Evolutionary conservation across 2,329 filamentous ascomycete genomes (phyloP).

Genomic region (Microsporum ferrugineum): DNA sequence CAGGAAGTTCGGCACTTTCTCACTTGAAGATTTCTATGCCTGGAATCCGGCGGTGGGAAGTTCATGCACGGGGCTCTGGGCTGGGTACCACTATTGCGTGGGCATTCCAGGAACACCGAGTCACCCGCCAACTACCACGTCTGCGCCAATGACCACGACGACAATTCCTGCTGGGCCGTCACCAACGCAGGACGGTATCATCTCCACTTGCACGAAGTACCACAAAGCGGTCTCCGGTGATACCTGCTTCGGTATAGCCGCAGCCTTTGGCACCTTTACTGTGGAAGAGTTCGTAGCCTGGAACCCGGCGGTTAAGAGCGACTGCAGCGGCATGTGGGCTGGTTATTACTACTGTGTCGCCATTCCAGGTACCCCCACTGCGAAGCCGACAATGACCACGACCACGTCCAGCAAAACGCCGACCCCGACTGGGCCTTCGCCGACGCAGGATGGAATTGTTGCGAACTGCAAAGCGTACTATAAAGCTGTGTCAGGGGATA

Average conservation of each 20-base stretch:
- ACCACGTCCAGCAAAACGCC: not conserved
- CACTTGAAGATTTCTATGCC: slow-evolving; percentile 4
- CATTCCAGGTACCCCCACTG: slow-evolving; percentile 1
- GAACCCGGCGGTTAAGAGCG: slow-evolving; percentile 17
- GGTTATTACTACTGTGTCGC: slow-evolving; percentile 19
- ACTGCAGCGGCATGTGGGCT: slow-evolving; percentile 15
- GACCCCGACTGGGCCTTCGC: not conserved
- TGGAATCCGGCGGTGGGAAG: not conserved
- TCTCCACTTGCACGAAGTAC: not conserved
- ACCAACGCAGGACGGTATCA: not conserved
- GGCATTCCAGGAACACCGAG: slow-evolving; percentile 7
- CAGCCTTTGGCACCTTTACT: not conserved
- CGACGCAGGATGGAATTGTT: slow-evolving; percentile 7
- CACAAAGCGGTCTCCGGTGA: not conserved
- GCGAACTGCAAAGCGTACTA: slow-evolving; percentile 4
- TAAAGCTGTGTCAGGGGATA: not conserved
- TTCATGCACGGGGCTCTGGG: slow-evolving; percentile 15
- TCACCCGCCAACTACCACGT: not conserved
- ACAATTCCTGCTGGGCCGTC: not conserved
- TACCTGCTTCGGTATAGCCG: not conserved
- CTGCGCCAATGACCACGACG: not conserved
- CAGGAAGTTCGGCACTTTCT: slow-evolving; percentile 2
- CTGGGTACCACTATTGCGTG: slow-evolving; percentile 19
- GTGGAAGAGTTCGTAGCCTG: slow-evolving; percentile 14
- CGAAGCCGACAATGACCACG: not conserved